Evolutionary conservation across 371 early-diverging fungal genomes (phyloP).

Genomic region (Circinella umbellata): DNA sequence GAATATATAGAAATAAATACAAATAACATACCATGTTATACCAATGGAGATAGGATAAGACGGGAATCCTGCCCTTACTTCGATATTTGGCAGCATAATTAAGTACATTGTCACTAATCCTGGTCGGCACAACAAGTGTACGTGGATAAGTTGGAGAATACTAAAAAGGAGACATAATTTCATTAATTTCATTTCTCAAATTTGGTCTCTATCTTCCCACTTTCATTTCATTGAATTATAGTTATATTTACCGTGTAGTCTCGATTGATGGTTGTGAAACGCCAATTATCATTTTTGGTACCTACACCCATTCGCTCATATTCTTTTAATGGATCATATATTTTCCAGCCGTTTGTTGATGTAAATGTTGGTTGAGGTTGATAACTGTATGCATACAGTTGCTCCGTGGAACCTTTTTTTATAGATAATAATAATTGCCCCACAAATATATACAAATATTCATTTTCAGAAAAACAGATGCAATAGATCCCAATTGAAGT

Average conservation of each 20-base stretch:
- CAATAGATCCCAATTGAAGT: background rate
- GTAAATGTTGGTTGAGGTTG: conserved; percentile 58
- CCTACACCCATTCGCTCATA: conserved; percentile 89
- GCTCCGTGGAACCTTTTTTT: conserved; percentile 65
- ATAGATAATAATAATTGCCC: conserved; percentile 13
- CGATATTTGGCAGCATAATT: conserved; percentile 91
- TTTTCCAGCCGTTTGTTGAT: conserved; percentile 65
- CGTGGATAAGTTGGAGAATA: conserved; percentile 92
- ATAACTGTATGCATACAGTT: conserved; percentile 85
- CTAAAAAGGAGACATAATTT: conserved; percentile 24
- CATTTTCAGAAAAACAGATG: background rate
- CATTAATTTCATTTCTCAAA: background rate
- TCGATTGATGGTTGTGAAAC: conserved; percentile 77
- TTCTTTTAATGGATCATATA: conserved; percentile 82
- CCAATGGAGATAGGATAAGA: conserved; percentile 86
- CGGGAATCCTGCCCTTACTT: conserved; percentile 91
- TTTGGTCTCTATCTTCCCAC: background rate
- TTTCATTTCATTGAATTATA: background rate
- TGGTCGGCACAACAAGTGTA: conserved; percentile 81
- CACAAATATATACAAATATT: background rate
- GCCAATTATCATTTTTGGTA: conserved; percentile 71
- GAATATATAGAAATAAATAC: no score
- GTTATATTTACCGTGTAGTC: conserved; percentile 65
- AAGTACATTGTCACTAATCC: conserved; percentile 89
- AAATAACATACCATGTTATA: conserved; percentile 59